Percentiles rank a stretch among this genome's conserved stretches.
Conservation (phyloP, 164 flowering plant species). For the Tinospora cordifolia region DNA sequence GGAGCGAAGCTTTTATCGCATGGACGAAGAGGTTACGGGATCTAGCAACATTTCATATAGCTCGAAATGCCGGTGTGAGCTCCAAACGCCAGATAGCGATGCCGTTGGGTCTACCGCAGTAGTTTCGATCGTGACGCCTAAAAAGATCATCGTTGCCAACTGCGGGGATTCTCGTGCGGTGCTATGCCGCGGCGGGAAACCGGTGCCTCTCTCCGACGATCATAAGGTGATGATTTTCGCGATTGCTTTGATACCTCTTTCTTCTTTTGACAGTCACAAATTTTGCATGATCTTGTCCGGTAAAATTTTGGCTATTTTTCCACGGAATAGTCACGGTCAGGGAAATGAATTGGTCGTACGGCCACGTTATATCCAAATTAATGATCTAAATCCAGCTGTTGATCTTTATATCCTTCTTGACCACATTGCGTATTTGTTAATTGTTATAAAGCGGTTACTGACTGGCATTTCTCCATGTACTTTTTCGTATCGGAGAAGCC, state of each 20-base stretch:
- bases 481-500: slow-evolving; percentile 34
- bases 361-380: too few species aligned
- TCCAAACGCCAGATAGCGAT: slow-evolving; percentile 60
- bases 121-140: slow-evolving; percentile 54
- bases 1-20: slow-evolving; percentile 51
- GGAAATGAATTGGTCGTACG: too few species aligned
- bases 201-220: slow-evolving; percentile 52
- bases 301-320: too few species aligned
- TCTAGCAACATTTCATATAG: slow-evolving; percentile 5
- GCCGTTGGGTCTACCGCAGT: slow-evolving; percentile 93
- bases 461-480: background rate
- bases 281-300: too few species aligned
- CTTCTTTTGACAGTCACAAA: too few species aligned
- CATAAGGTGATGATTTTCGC: slow-evolving; percentile 37
- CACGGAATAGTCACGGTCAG: too few species aligned
- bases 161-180: slow-evolving; percentile 91
- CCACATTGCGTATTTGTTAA: too few species aligned
- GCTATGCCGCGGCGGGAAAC: slow-evolving; percentile 52
- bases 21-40: slow-evolving; percentile 54
- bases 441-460: too few species aligned
- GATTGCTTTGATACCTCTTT: too few species aligned
- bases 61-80: slow-evolving; percentile 63
- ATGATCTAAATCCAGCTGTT: too few species aligned
- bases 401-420: too few species aligned
- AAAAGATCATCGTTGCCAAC: slow-evolving; percentile 66